phyloP scores from a whole-genome alignment of 768 basidiomycete genomes.

The Tricholoma flavovirens region DNA sequence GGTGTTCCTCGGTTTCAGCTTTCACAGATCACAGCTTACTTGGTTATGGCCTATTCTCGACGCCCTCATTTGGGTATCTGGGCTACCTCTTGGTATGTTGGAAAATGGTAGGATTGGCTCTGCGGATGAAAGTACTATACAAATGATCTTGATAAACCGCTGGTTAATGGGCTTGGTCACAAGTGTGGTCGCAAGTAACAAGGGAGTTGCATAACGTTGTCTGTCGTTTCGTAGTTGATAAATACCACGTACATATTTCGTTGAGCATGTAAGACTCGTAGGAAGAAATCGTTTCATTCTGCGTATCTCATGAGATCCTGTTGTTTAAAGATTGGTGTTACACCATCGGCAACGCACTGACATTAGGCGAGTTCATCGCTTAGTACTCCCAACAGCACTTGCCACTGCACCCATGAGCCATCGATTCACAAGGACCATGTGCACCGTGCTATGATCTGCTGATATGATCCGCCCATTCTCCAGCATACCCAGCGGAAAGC shows the following conservation, averaged over 20 bases:
- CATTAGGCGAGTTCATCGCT: neutral
- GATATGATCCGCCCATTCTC: slow-evolving; percentile 21
- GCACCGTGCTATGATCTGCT: slow-evolving; percentile 19
- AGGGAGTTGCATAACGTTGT: neutral
- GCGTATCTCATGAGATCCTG: neutral
- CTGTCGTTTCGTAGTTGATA: neutral
- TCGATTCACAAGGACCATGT: slow-evolving; percentile 20
- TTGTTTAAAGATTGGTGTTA: neutral
- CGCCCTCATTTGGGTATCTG: slow-evolving; percentile 21
- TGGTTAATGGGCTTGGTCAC: slow-evolving; percentile 24
- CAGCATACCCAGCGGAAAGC: slow-evolving; percentile 21
- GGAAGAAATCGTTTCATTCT: neutral
- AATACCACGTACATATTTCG: neutral
- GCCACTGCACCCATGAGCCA: slow-evolving; percentile 25
- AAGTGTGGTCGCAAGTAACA: slow-evolving; percentile 17
- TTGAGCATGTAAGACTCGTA: neutral
- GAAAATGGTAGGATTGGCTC: slow-evolving; percentile 21
- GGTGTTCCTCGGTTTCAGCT: slow-evolving; percentile 14
- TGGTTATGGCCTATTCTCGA: slow-evolving; percentile 22
- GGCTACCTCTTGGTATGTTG: slow-evolving; percentile 20
- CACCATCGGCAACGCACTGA: neutral
- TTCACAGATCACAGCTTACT: slow-evolving; percentile 6
- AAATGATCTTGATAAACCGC: slow-evolving; percentile 20
- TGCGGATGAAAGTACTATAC: slow-evolving; percentile 19
- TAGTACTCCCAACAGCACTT: slow-evolving; percentile 18